Conservation (phyloP, 106 monocot species). For the Phalaenopsis equestris region DNA sequence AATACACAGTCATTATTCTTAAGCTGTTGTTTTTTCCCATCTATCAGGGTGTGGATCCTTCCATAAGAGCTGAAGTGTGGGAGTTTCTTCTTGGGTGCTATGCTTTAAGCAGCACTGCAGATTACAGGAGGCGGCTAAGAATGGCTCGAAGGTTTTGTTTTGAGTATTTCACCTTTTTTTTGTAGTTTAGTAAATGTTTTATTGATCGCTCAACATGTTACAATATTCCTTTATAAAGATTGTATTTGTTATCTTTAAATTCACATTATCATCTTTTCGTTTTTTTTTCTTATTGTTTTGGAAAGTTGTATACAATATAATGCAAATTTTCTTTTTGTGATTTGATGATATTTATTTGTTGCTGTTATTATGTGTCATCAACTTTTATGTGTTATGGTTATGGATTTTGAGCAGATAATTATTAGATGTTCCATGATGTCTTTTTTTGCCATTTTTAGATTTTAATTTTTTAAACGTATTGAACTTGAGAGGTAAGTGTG, state of each 20-base stretch:
- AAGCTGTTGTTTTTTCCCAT: slow-evolving; percentile 14
- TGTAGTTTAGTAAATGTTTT: neutral
- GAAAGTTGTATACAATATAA: neutral
- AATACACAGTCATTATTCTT: neutral
- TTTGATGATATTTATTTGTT: neutral
- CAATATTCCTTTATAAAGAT: neutral
- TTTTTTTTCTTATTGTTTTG: neutral
- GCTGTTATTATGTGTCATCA: neutral
- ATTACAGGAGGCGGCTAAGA: slow-evolving; percentile 63
- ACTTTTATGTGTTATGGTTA: neutral
- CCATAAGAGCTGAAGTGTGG: slow-evolving; percentile 94
- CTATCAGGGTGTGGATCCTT: slow-evolving; percentile 91
- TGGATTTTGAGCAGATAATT: neutral
- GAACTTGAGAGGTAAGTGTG: neutral
- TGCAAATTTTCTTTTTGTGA: neutral
- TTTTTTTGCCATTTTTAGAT: neutral
- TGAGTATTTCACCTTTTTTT: neutral
- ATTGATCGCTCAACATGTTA: neutral
- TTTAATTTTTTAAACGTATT: too few relatives aligned
- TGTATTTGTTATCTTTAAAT: neutral
- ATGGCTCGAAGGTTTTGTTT: slow-evolving; percentile 70
- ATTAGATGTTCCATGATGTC: neutral
- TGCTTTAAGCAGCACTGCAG: slow-evolving; percentile 70
- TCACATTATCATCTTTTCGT: neutral
- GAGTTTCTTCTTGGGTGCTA: slow-evolving; percentile 99